Evolutionary conservation across 179 eudicot genomes (phyloP).

Genomic region (Actinidia arguta): DNA sequence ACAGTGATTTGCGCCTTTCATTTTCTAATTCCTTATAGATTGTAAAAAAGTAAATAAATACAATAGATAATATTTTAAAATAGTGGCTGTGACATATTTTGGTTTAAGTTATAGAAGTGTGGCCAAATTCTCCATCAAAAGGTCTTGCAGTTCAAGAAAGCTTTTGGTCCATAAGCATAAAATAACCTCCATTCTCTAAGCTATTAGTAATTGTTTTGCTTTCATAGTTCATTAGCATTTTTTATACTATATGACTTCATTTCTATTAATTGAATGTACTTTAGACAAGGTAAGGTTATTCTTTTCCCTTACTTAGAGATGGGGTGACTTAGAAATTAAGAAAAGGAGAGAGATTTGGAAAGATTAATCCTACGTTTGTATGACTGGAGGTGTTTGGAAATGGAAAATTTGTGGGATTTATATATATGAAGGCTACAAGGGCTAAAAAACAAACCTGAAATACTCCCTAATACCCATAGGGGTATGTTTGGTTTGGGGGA

Average conservation of each 20-base stretch:
- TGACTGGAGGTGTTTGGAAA: too few relatives aligned
- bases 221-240: not conserved
- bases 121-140: not conserved
- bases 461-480: too few relatives aligned
- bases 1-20: too few relatives aligned
- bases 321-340: not conserved
- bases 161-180: not conserved
- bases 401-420: too few relatives aligned
- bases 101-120: too few relatives aligned
- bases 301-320: not conserved
- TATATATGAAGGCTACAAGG: too few relatives aligned
- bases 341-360: not conserved
- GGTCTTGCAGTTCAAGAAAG: constrained; percentile 2
- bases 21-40: too few relatives aligned
- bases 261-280: not conserved
- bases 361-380: not conserved
- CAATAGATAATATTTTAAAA: too few relatives aligned
- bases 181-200: not conserved
- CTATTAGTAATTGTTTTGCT: not conserved
- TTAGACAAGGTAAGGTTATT: not conserved
- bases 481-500: too few relatives aligned
- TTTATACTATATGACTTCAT: not conserved
- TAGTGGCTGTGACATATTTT: too few relatives aligned
- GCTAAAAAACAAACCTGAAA: too few relatives aligned
- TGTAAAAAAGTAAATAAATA: too few relatives aligned